These are phyloP conservation scores for Dentipellis fragilis DNA, from an alignment of 768 basidiomycete species.

Conservation along the genomic window DNA sequence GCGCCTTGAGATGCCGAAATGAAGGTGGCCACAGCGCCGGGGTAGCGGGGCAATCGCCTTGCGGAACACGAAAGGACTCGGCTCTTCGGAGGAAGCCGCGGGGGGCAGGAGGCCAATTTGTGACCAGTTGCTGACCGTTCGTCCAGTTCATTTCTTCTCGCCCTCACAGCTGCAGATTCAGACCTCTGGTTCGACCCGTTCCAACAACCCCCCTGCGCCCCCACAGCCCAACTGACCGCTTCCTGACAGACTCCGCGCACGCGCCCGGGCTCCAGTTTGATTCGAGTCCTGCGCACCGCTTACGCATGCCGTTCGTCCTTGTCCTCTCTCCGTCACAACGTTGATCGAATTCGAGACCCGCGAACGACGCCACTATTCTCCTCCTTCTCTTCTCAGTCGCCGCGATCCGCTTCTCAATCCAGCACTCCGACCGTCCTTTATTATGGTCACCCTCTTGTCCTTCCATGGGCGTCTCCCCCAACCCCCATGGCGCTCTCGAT, in stretches of 20 bases:
- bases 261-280: neutral
- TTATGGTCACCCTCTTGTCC: neutral
- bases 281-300: neutral
- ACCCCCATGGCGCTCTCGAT: slow-evolving; percentile 20
- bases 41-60: too few species aligned
- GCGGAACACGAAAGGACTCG: too few species aligned
- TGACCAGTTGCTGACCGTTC: too few species aligned
- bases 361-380: neutral
- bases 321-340: too few species aligned
- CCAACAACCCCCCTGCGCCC: too few species aligned
- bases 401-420: neutral
- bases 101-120: too few species aligned
- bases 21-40: too few species aligned
- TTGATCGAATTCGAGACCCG: neutral
- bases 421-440: neutral
- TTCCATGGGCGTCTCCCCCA: neutral
- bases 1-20: too few species aligned
- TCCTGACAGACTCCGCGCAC: neutral
- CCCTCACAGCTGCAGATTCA: too few species aligned
- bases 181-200: too few species aligned
- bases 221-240: neutral
- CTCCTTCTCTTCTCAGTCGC: neutral
- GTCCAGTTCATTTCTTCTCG: too few species aligned
- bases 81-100: too few species aligned
- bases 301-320: neutral